phyloP scores from a whole-genome alignment of 129 eudicot species.

The Tanacetum coccineum region DNA sequence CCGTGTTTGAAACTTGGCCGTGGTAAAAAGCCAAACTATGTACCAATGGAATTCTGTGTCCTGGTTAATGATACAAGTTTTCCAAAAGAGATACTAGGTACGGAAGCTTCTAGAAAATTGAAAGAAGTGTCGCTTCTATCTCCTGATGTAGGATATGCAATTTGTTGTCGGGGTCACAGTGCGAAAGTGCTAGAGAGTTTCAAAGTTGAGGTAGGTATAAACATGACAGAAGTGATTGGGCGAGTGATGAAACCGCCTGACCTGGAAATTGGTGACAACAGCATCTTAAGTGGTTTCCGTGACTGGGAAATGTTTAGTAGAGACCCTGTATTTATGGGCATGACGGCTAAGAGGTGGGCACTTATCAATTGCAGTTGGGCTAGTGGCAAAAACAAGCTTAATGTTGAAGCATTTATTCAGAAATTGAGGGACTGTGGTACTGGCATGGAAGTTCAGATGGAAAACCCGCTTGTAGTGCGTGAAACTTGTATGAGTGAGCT shows the following conservation, averaged over 20 bases:
- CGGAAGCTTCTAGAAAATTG: slow-evolving; percentile 24
- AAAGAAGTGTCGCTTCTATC: slow-evolving; percentile 42
- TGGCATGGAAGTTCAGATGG: slow-evolving; percentile 41
- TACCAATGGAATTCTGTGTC: slow-evolving; percentile 69
- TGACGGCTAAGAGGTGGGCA: slow-evolving; percentile 60
- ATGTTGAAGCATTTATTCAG: slow-evolving; percentile 25
- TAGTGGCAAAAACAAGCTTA: neutral
- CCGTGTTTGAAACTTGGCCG: slow-evolving; percentile 68
- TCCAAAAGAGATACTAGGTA: slow-evolving; percentile 48
- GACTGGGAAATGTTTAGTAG: slow-evolving; percentile 62
- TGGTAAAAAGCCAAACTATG: slow-evolving; percentile 33
- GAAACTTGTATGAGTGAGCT: slow-evolving; percentile 29
- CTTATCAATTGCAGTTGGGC: slow-evolving; percentile 47
- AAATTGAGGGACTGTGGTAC: slow-evolving; percentile 35
- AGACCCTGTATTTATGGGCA: slow-evolving; percentile 47
- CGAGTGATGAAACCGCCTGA: slow-evolving; percentile 61
- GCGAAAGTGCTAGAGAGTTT: slow-evolving; percentile 39
- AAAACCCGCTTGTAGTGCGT: slow-evolving; percentile 27
- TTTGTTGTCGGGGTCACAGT: slow-evolving; percentile 35
- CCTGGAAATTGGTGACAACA: slow-evolving; percentile 30
- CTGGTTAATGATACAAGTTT: slow-evolving; percentile 57
- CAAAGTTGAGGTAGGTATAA: slow-evolving; percentile 42
- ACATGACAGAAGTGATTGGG: slow-evolving; percentile 58
- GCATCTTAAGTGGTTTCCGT: slow-evolving; percentile 38
- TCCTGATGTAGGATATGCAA: slow-evolving; percentile 46